A percentile compares a stretch with the other conserved stretches of the same genome.
phyloP scores from a whole-genome alignment of 495 filamentous ascomycete genomes.

The Neurospora discreta region DNA sequence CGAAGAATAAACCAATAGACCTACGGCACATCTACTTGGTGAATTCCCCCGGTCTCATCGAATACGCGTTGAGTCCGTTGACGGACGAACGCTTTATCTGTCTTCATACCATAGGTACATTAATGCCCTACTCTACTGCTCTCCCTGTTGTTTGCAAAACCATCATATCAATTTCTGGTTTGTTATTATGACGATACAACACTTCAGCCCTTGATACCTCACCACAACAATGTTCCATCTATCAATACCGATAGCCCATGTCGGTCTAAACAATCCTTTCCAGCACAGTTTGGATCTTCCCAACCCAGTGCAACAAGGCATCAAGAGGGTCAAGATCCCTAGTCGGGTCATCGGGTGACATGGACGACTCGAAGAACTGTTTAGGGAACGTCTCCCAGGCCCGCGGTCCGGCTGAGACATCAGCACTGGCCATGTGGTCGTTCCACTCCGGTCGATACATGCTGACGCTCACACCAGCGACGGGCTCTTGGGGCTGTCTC shows the following conservation, averaged over 20 bases:
- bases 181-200: no score
- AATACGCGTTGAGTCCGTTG: not conserved
- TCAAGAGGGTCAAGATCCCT: not conserved
- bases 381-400: slow-evolving; percentile 7
- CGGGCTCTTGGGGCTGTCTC: not conserved
- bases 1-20: not conserved
- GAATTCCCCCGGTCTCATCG: not conserved
- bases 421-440: slow-evolving; percentile 1
- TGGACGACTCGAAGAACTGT: slow-evolving; percentile 3
- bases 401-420: slow-evolving; percentile 1
- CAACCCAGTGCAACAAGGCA: slow-evolving; percentile 10
- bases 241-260: not conserved
- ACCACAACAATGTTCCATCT: not conserved
- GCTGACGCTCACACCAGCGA: not conserved
- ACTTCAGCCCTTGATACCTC: not conserved
- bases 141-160: no score
- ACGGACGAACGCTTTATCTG: no score
- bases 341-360: not conserved
- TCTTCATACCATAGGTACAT: no score
- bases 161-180: no score
- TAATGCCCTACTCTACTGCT: no score
- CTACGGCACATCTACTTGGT: not conserved
- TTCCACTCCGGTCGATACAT: slow-evolving; percentile 12
- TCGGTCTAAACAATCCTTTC: not conserved
- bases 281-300: slow-evolving; percentile 8